Base-by-base conservation (phyloP, 2,329 filamentous ascomycete species). In the Metarhizium rileyi region DNA sequence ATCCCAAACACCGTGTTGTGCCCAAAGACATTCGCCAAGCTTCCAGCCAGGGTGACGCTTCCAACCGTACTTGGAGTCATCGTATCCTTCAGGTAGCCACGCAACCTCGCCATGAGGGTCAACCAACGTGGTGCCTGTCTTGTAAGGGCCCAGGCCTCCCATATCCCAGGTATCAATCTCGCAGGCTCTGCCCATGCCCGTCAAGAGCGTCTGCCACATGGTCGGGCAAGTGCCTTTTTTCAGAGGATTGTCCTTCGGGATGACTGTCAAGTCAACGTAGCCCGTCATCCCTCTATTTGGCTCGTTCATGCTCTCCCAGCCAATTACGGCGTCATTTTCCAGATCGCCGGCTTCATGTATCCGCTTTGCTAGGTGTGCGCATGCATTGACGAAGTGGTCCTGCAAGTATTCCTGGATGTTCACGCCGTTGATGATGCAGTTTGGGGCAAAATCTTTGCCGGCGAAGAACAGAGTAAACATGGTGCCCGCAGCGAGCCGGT, bases 351-450 rank as follows among this genome's bases (percentile, higher is more conserved):
- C 90, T 59, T 97, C 90, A 51, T 89, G 83, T 56, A 98, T 94
- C 51, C 86, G 80, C 63, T 80, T 78, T 0, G 90, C 91, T 7
- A 98, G 75, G 63, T 95, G 86, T 20, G 78, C 81, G 56, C 87
- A 86, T 18, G 94, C 90, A 28, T 72, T 75, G 54, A 95, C 75
- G 56, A 90, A 96, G 65, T 97, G 94, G 28, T 79, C 77, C 63
- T 95, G 89, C 12, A 98, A 73, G 63, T 90, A 98, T 60, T 98
- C 91, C 62, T 97, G 91, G 50, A 98, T 97, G 62, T 98, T 98
- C 63, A 89, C 76, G 38, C 90, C 90, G 63, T 98, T 83, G 50
- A 98, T 91, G 57, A 96, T 86, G 57, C 91, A 95, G 61, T 95
- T 96, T 3, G 94, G 94, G 1, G 93, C 88, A 71, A 96, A 97